Conservation (phyloP, 2,329 filamentous ascomycete genomes). For the Aspergillus sp. region DNA sequence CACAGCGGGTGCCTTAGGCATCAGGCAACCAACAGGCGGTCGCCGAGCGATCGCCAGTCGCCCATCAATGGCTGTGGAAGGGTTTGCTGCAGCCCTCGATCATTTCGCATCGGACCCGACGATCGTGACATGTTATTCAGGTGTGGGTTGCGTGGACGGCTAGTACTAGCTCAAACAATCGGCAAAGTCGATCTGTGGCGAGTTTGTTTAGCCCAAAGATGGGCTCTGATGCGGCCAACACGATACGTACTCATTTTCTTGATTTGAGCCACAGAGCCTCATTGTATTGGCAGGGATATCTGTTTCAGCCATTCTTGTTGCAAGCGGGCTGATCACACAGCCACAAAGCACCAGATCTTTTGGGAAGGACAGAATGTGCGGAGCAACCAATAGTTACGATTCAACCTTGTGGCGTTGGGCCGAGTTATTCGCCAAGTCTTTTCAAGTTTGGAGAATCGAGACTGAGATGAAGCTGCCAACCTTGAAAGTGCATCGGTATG, state of each 20-base stretch:
- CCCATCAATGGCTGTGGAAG: background rate
- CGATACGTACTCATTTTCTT: no score
- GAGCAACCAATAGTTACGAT: background rate
- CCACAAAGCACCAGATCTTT: background rate
- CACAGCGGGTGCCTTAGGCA: no score
- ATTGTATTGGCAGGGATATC: background rate
- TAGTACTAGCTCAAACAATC: background rate
- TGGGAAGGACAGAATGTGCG: background rate
- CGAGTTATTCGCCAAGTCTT: no score
- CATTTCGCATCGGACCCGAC: background rate
- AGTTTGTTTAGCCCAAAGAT: background rate
- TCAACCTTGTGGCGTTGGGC: no score
- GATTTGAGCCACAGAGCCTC: background rate
- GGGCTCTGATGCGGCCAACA: background rate
- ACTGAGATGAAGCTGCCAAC: no score
- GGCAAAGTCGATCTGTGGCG: slow-evolving; percentile 2
- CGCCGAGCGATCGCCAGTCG: no score
- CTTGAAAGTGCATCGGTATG: no score
- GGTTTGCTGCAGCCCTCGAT: background rate
- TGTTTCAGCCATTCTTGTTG: background rate
- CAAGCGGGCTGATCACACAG: no score
- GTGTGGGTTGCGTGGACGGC: slow-evolving; percentile 1
- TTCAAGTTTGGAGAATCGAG: no score
- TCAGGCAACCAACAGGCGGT: no score
- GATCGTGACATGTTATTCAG: slow-evolving; percentile 12